Evolutionary conservation across 352 stramenopile genomes (phyloP).

Genomic region (Pythium inflatum): DNA sequence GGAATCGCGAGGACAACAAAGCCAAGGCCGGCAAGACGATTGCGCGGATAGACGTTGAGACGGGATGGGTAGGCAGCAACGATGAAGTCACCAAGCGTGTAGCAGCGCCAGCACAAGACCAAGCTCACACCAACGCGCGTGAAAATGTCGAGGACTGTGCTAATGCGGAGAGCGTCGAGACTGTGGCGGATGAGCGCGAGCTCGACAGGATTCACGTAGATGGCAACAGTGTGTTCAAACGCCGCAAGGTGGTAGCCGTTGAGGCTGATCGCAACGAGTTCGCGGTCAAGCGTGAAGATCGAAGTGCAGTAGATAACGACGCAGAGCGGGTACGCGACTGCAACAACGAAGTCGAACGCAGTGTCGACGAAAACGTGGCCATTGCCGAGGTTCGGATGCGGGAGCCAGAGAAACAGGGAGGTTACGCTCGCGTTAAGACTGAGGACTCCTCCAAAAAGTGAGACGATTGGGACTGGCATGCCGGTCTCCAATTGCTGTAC

Average conservation of each 20-base stretch:
- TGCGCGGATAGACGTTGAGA: background rate
- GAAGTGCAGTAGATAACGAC: constrained; percentile 33
- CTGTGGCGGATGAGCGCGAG: constrained; percentile 36
- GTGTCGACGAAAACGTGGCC: constrained; percentile 6
- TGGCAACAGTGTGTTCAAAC: constrained; percentile 40
- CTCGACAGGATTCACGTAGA: constrained; percentile 35
- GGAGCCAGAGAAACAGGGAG: background rate
- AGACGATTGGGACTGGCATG: background rate
- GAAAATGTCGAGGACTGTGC: constrained; percentile 33
- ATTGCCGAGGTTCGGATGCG: background rate
- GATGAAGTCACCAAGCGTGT: background rate
- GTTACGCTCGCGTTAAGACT: background rate
- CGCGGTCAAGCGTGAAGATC: constrained; percentile 40
- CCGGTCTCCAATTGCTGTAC: constrained; percentile 8
- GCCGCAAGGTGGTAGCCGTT: constrained; percentile 30
- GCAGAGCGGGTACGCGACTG: constrained; percentile 39
- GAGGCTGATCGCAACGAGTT: constrained; percentile 32
- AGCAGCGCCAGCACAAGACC: constrained; percentile 43
- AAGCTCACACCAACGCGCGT: constrained; percentile 45
- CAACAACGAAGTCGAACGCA: constrained; percentile 30
- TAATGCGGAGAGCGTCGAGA: constrained; percentile 47
- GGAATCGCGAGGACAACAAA: background rate
- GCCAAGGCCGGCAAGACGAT: background rate
- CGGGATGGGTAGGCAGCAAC: background rate
- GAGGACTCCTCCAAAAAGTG: constrained; percentile 1